A percentile compares a stretch with the other conserved stretches of the same genome.
Evolutionary conservation across 306 rosid genomes (phyloP).

Genomic region (Myrica gale): DNA sequence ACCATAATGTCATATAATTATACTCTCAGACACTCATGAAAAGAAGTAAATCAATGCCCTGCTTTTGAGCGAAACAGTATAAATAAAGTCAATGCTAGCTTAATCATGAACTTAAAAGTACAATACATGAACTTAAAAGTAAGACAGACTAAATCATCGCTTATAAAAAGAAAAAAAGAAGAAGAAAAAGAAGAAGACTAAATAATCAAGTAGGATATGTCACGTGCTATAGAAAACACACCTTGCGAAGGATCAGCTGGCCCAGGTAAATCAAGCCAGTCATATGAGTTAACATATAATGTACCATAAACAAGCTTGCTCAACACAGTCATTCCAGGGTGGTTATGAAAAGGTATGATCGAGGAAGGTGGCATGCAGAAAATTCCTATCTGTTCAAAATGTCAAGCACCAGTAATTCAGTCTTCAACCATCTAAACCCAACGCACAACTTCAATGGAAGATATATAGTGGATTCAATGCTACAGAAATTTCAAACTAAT

Average conservation of each 20-base stretch:
- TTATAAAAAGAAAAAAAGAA: too few species aligned
- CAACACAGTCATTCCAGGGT: slow-evolving; percentile 94
- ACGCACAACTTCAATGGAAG: slow-evolving; percentile 15
- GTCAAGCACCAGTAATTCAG: neutral
- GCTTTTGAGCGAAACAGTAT: neutral
- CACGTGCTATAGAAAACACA: slow-evolving; percentile 34
- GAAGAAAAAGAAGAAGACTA: too few species aligned
- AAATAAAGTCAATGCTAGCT: neutral
- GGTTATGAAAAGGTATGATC: slow-evolving; percentile 89
- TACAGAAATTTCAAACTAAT: neutral
- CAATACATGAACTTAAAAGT: too few species aligned
- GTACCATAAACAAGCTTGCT: slow-evolving; percentile 97
- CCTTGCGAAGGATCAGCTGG: slow-evolving; percentile 61
- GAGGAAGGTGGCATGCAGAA: slow-evolving; percentile 95
- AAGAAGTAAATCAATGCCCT: neutral
- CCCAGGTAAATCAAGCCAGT: slow-evolving; percentile 77
- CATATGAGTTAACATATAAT: slow-evolving; percentile 72
- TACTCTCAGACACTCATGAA: too few species aligned
- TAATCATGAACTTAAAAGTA: too few species aligned
- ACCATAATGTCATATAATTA: neutral
- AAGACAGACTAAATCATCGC: too few species aligned
- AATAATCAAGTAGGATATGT: slow-evolving; percentile 5
- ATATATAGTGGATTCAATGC: slow-evolving; percentile 7
- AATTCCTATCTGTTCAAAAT: slow-evolving; percentile 75
- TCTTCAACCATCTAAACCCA: neutral